These are phyloP conservation scores for Camellia granthamiana DNA, from an alignment of 148 eudicot genomes.

Conservation along the genomic window DNA sequence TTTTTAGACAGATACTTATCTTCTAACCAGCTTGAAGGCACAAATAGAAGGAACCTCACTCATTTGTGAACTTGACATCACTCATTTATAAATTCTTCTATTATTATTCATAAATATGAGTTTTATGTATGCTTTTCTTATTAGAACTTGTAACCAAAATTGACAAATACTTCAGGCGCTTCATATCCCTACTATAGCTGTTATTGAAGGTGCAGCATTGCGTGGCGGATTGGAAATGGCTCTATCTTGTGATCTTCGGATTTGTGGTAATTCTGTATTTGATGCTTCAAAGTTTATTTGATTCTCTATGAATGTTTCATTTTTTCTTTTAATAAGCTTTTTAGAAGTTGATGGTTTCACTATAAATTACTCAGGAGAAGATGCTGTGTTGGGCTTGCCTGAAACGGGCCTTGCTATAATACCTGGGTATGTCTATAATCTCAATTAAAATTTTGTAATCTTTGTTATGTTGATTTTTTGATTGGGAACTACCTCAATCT, in stretches of 20 bases:
- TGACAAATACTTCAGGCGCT: constrained; percentile 46
- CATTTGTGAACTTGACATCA: neutral
- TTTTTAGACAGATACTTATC: neutral
- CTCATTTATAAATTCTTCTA: neutral
- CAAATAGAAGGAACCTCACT: neutral
- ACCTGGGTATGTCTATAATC: constrained; percentile 10
- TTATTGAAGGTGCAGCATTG: constrained; percentile 94
- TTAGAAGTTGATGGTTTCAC: constrained; percentile 13
- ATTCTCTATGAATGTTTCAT: neutral
- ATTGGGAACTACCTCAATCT: neutral
- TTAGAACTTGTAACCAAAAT: constrained; percentile 4
- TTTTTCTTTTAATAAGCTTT: neutral
- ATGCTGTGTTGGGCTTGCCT: constrained; percentile 25
- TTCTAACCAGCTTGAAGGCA: neutral
- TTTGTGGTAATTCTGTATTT: constrained; percentile 58
- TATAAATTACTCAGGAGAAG: constrained; percentile 59
- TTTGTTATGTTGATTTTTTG: constrained; percentile 23
- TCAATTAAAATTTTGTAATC: constrained; percentile 21
- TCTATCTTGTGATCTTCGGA: constrained; percentile 82
- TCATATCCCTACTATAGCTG: constrained; percentile 87
- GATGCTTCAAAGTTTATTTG: constrained; percentile 9
- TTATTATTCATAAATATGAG: neutral
- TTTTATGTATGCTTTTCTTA: neutral
- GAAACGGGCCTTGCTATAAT: constrained; percentile 12
- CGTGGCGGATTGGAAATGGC: constrained; percentile 99